Base-by-base conservation (phyloP, 139 green algal genomes). In the Raphidocelis subcapitata region DNA sequence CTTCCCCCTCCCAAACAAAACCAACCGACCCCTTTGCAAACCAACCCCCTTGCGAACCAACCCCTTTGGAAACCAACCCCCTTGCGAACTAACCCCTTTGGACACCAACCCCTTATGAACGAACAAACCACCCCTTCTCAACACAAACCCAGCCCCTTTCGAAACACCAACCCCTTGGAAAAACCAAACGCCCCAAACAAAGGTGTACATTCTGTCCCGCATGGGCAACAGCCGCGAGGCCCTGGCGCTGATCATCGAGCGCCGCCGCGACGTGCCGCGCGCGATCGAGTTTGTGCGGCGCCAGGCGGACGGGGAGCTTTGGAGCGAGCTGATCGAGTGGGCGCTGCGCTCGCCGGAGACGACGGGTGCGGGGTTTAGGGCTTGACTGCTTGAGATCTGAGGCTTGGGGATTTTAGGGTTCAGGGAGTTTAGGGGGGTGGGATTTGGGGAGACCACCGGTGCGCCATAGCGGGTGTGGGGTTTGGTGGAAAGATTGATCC, bases 251-350 rank as follows among this genome's bases (percentile, higher is more conserved):
- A 98, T 98, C 80, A 93, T 98, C 32, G 78, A 93, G 31, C 74
- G 84, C 44, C 83, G 96, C 31, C 72, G 81, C 29, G 93, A 98
- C 83, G 91, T 98, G 44, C 86, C 80, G 24, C 65, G 96, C 79
- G 94, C 94, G 0, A 95, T 98, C n/a, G 87, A 94, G 60, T 98
- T 98, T 86, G 93, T 95, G 77, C 79, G 88, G 65, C 64, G 63
- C 36, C 90, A 96, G 76, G 73, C 85, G 1, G 92, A 98, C 61
- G 86, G 95, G n/a, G 91, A 97, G 73, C 84, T 98, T 47, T 97
- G 93, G 92, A 92, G 96, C 46, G 81, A 91, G 54, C 89, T 98
- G 31, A 96, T 98, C 59, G 80, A 67, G 36, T 90, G 91, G 66
- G 86, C 87, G 1, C 81, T 98, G 31, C 67, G 62, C 5, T 82